These are phyloP conservation scores for Aspergillus ellipticus DNA, from an alignment of 495 filamentous ascomycete genomes.

Conservation along the genomic window DNA sequence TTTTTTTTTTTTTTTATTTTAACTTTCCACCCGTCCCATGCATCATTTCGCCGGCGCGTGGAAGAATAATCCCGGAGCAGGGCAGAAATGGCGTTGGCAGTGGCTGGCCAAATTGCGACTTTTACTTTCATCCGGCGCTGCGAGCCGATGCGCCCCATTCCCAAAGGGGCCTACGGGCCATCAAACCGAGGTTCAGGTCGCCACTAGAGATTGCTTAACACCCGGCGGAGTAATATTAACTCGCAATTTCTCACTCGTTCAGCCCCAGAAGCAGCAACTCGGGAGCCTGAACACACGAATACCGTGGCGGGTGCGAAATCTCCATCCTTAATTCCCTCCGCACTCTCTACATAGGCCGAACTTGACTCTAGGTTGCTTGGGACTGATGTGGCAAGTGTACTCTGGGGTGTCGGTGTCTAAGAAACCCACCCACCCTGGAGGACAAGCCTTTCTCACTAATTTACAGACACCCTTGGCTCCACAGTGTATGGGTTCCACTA, in stretches of 20 bases:
- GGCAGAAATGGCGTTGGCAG: neutral
- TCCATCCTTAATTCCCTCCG: too few species aligned
- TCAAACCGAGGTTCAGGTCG: neutral
- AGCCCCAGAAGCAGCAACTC: neutral
- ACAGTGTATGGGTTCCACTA: neutral
- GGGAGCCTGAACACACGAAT: too few species aligned
- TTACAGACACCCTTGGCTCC: slow-evolving; percentile 1
- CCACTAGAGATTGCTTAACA: neutral
- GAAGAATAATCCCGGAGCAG: neutral
- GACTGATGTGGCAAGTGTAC: neutral
- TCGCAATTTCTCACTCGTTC: neutral
- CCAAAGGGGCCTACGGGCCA: neutral
- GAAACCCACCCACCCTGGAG: neutral
- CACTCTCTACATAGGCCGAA: too few species aligned
- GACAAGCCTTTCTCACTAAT: slow-evolving; percentile 1
- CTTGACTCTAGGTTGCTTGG: neutral
- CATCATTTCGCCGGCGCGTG: neutral
- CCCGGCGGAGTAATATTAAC: neutral
- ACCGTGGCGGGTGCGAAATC: too few species aligned
- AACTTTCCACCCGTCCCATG: neutral
- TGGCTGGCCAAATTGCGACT: neutral
- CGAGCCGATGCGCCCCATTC: slow-evolving; percentile 2
- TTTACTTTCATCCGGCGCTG: neutral
- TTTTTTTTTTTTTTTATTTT: neutral
- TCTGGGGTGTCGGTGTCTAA: neutral